These are phyloP conservation scores for Lichtheimia ornata DNA, from an alignment of 371 early-diverging fungal species.

Conservation along the genomic window DNA sequence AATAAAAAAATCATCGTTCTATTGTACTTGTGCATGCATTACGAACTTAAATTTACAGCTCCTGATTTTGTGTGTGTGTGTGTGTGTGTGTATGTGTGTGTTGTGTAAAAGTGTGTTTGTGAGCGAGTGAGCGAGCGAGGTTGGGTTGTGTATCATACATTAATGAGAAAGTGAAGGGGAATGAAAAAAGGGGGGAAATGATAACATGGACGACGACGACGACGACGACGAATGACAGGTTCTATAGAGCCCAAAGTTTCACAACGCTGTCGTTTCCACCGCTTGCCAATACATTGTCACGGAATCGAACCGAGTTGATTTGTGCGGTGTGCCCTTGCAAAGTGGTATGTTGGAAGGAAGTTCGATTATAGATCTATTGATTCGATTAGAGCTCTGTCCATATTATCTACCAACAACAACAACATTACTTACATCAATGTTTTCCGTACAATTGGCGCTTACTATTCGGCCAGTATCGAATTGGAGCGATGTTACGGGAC, in stretches of 20 bases:
- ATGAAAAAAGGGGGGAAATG: neutral
- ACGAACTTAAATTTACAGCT: too few relatives aligned
- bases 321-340: conserved; percentile 51
- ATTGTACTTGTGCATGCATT: too few relatives aligned
- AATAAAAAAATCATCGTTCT: too few relatives aligned
- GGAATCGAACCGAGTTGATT: conserved; percentile 52
- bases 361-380: conserved; percentile 62
- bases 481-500: conserved; percentile 61
- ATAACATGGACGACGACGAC: neutral
- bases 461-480: conserved; percentile 60
- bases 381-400: neutral
- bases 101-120: too few relatives aligned
- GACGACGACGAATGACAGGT: neutral
- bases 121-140: too few relatives aligned
- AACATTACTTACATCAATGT: conserved; percentile 48
- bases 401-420: neutral
- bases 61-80: too few relatives aligned
- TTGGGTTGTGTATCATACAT: conserved; percentile 1
- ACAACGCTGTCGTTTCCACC: conserved; percentile 61
- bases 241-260: conserved; percentile 57
- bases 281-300: conserved; percentile 52
- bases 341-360: conserved; percentile 57
- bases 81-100: too few relatives aligned
- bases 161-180: neutral
- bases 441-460: conserved; percentile 44